Base-by-base conservation (phyloP, 148 eudicot species). In the Diospyros kaki region DNA sequence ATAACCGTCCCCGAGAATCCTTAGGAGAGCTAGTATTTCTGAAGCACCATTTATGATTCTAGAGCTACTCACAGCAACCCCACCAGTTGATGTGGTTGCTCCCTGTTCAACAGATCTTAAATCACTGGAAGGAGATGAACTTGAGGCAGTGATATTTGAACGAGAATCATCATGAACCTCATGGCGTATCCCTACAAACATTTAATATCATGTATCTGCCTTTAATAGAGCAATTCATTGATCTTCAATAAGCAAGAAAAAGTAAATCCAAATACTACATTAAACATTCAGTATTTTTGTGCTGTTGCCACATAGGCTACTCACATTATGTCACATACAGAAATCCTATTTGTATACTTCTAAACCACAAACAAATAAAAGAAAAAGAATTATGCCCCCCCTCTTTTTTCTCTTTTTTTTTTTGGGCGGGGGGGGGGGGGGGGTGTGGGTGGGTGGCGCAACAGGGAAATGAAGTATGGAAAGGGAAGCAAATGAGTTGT, bases 1-100 rank as follows among this genome's bases (percentile, higher is more conserved):
- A 75, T 84, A 91, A 77, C 97, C 99, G 75, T 96, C 99, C 69
- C 94, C 99, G 43, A 93, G 76, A 64, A 82, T 85, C 83, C 83
- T 84, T 77, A 92, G 82, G 39, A 96, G 93, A 61, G 86, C 71
- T 77, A 96, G 75, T 61, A 96, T 81, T 73, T 93, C 98, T 15
- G 81, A 83, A 80, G 97, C 84, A 75, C 98, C 97, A 65, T 75
- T 76, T 69, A 79, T 77, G 59, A 89, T 78, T 78, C 74, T 78
- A 65, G 94, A 85, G 76, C 83, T 87, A 84, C 86, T 86, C 83
- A 73, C 64, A 62, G 40, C 79, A 81, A 65, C 72, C 80, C 81
- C 85, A 75, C 82, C 75, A 75, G 66, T 54, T 52, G 73, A 58
- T 75, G 74, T 76, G 41, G 84, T 68, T 72, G 80, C 81, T 61